Percentiles rank a stretch among this genome's conserved stretches.
phyloP scores from a whole-genome alignment of 2,329 filamentous ascomycete species.

The Alternaria burnsii region DNA sequence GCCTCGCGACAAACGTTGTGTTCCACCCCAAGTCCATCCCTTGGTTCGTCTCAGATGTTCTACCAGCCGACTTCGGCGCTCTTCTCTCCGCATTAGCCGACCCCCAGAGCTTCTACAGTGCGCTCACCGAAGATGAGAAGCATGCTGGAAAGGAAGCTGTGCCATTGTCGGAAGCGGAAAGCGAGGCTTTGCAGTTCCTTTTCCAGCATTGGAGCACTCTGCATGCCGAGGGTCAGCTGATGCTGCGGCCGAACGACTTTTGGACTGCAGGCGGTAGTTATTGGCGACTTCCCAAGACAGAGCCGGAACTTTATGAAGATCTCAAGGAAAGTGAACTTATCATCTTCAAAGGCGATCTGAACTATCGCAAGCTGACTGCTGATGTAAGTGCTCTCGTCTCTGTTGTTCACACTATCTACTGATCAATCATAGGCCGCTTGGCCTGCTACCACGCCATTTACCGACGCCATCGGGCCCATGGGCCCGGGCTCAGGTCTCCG shows the following conservation, averaged over 20 bases:
- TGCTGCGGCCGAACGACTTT: conserved; percentile 84
- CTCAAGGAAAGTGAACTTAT: conserved; percentile 85
- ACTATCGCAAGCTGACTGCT: conserved; percentile 90
- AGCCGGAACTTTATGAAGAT: conserved; percentile 75
- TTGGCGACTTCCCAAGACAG: conserved; percentile 81
- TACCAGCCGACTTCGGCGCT: conserved; percentile 84
- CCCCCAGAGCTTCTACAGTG: conserved; percentile 81
- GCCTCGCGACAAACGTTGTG: conserved; percentile 84
- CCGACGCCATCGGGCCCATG: conserved; percentile 83
- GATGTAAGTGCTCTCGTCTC: conserved; percentile 70
- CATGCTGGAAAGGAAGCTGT: conserved; percentile 63
- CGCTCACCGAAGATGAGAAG: conserved; percentile 71
- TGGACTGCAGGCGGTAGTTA: conserved; percentile 91
- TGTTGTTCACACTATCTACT: conserved; percentile 3
- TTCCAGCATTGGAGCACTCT: conserved; percentile 82
- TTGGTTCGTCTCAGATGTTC: conserved; percentile 97
- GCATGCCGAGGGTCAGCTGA: conserved; percentile 83
- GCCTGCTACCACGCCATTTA: conserved; percentile 88
- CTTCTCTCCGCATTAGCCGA: conserved; percentile 81
- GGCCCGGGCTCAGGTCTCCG: conserved; percentile 84
- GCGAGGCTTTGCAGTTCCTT: conserved; percentile 73
- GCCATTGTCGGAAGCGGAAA: conserved; percentile 73
- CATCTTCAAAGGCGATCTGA: conserved; percentile 96
- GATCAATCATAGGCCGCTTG: conserved; percentile 68
- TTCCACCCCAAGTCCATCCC: conserved; percentile 94